Evolutionary conservation across 306 rosid genomes (phyloP).

Genomic region (Cyamopsis tetragonoloba): DNA sequence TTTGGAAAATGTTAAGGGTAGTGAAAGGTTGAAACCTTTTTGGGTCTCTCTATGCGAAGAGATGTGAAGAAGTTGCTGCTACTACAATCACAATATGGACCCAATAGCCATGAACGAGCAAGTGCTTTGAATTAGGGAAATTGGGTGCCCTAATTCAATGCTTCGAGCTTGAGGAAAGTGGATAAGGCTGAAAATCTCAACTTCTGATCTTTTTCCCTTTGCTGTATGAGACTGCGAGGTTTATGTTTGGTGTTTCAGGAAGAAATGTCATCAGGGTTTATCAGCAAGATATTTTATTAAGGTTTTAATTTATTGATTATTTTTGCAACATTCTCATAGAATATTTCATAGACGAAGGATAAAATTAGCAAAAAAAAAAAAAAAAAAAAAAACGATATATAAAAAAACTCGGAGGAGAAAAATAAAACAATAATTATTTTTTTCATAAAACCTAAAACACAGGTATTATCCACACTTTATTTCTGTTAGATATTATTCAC

Average conservation of each 20-base stretch:
- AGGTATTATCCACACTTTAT: no score
- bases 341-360: no score
- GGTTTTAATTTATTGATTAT: background rate
- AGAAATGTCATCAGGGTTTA: background rate
- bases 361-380: no score
- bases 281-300: background rate
- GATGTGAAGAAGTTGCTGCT: background rate
- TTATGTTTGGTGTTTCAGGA: background rate
- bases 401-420: no score
- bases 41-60: background rate
- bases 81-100: background rate
- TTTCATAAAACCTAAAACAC: no score
- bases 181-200: background rate
- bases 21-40: background rate
- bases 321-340: no score
- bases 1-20: background rate
- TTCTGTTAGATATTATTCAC: no score
- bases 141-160: background rate
- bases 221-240: background rate
- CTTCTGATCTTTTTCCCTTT: background rate
- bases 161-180: background rate
- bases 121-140: slow-evolving; percentile 8
- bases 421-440: background rate
- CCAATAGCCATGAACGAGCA: background rate
- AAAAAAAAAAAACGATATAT: no score